These are phyloP conservation scores for Polysphondylium violaceum DNA, from an alignment of 78 protist species.

Conservation along the genomic window DNA sequence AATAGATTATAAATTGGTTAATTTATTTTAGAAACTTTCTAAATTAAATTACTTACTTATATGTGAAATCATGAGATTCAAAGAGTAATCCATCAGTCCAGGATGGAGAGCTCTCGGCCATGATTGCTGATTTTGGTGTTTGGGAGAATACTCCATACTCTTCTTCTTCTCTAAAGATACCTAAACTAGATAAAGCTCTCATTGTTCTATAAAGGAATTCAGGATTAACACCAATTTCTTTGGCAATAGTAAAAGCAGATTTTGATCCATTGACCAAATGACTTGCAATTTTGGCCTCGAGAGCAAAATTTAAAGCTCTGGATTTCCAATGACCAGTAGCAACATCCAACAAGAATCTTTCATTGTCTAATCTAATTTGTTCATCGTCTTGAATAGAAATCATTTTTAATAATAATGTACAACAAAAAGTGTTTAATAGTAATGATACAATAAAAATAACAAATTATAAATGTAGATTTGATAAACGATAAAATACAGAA, in stretches of 20 bases:
- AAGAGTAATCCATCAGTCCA: neutral
- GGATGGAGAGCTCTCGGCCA: neutral
- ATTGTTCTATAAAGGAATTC: constrained; percentile 5
- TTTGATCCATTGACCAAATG: neutral
- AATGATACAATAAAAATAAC: too few species aligned
- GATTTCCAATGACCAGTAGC: constrained; percentile 14
- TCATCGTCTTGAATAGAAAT: too few species aligned
- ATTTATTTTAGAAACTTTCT: neutral
- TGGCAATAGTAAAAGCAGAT: neutral
- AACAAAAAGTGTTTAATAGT: too few species aligned
- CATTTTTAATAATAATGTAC: too few species aligned
- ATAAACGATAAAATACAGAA: too few species aligned
- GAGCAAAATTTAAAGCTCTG: neutral
- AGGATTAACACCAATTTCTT: neutral
- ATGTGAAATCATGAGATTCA: neutral
- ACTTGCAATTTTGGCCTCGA: neutral
- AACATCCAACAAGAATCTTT: constrained; percentile 8
- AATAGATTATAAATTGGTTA: too few species aligned
- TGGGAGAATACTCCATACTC: neutral
- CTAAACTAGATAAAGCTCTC: constrained; percentile 8
- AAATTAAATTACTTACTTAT: neutral
- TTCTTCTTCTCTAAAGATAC: constrained; percentile 14
- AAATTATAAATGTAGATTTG: too few species aligned
- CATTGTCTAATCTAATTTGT: too few species aligned
- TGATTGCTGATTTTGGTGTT: neutral